These are phyloP conservation scores for Chlorokybus atmophyticus DNA, from an alignment of 139 green algal genomes.

Conservation along the genomic window DNA sequence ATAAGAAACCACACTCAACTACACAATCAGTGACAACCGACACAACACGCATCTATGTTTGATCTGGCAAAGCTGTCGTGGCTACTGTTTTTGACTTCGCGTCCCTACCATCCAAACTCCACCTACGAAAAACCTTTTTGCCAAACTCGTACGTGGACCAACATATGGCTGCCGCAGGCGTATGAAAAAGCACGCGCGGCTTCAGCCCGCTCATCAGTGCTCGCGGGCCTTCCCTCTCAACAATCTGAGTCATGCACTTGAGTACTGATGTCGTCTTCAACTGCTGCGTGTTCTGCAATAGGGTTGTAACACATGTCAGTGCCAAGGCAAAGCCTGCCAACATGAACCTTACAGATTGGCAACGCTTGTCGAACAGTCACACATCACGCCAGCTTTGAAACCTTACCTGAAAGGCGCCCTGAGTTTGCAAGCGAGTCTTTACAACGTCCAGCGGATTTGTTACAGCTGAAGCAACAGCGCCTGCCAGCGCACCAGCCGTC, in stretches of 20 bases:
- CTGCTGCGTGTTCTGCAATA: too few species aligned
- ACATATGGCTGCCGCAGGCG: slow-evolving; percentile 79
- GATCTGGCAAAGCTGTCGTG: too few species aligned
- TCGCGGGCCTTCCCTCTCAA: slow-evolving; percentile 55
- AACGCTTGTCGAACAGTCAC: background rate
- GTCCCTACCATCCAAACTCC: too few species aligned
- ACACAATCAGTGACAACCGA: too few species aligned
- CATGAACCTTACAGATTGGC: too few species aligned
- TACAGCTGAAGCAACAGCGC: slow-evolving; percentile 54
- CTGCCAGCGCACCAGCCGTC: slow-evolving; percentile 43
- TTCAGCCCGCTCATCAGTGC: slow-evolving; percentile 64
- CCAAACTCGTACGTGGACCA: slow-evolving; percentile 95
- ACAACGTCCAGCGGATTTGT: slow-evolving; percentile 83
- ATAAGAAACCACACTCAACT: too few species aligned
- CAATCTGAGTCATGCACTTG: slow-evolving; percentile 46
- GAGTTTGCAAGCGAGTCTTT: slow-evolving; percentile 72
- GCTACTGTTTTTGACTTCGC: too few species aligned
- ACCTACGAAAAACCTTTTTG: too few species aligned
- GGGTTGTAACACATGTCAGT: too few species aligned
- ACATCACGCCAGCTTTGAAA: background rate
- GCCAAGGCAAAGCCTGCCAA: too few species aligned
- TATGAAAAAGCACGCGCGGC: slow-evolving; percentile 84
- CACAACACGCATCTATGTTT: too few species aligned
- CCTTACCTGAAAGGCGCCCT: slow-evolving; percentile 5
- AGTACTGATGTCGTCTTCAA: slow-evolving; percentile 7